Evolutionary conservation across 495 filamentous ascomycete species (phyloP).

Genomic region (Chaetomium cochliodes): DNA sequence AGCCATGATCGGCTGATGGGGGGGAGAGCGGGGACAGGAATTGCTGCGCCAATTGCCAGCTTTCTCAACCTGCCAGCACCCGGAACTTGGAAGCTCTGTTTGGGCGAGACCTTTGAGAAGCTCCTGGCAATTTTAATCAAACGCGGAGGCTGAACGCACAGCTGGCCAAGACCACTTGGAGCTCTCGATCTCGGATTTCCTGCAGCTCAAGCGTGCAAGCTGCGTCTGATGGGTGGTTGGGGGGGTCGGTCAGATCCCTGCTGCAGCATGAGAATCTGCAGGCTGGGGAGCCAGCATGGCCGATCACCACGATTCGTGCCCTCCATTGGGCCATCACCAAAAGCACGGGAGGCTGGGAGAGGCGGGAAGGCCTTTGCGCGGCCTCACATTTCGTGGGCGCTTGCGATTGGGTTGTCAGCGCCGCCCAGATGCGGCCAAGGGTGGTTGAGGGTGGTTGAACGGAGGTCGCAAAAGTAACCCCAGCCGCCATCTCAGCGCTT

Average conservation of each 20-base stretch:
- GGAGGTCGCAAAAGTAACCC: neutral
- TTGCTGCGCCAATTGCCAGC: neutral
- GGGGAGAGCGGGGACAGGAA: too few species aligned
- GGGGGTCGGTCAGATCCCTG: constrained; percentile 28
- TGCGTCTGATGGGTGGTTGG: constrained; percentile 21
- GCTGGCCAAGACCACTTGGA: constrained; percentile 13
- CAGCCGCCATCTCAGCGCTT: constrained; percentile 12
- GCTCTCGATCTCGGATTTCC: constrained; percentile 26
- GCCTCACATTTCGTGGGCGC: constrained; percentile 31
- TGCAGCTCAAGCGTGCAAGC: constrained; percentile 23
- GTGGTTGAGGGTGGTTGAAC: neutral
- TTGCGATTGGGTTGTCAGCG: constrained; percentile 30
- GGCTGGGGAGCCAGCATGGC: constrained; percentile 26
- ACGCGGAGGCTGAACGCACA: constrained; percentile 6
- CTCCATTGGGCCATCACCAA: constrained; percentile 31
- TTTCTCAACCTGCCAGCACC: neutral
- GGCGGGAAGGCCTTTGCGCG: neutral
- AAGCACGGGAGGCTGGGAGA: too few species aligned
- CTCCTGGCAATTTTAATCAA: constrained; percentile 18
- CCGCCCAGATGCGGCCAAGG: neutral
- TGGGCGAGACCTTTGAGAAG: neutral
- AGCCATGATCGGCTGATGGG: neutral
- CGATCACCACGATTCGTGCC: constrained; percentile 24
- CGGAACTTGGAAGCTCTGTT: constrained; percentile 1
- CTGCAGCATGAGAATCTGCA: constrained; percentile 33